Percentiles rank a stretch among this genome's conserved stretches.
These are phyloP conservation scores for Exophiala sideris DNA, from an alignment of 2,329 filamentous ascomycete genomes.

Conservation along the genomic window DNA sequence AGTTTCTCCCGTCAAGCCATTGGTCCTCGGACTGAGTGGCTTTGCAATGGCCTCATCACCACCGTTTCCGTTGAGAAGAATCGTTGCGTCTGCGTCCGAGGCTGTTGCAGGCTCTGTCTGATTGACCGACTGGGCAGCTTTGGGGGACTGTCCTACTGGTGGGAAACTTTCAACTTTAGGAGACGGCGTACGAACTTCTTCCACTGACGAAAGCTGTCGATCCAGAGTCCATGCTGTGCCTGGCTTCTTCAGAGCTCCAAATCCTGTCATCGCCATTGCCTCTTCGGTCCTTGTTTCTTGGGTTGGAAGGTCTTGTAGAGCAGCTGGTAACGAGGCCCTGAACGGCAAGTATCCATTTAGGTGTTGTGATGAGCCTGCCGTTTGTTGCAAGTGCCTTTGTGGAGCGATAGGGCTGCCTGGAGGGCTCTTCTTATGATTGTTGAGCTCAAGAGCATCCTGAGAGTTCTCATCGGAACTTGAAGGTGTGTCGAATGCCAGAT, in stretches of 20 bases:
- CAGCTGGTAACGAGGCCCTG: not conserved
- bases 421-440: slow-evolving; percentile 1
- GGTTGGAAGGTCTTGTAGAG: not conserved
- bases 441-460: slow-evolving; percentile 20
- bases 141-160: not conserved
- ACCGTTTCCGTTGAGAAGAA: slow-evolving; percentile 29
- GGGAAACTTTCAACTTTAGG: slow-evolving; percentile 23
- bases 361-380: not conserved
- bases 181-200: slow-evolving; percentile 33
- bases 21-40: slow-evolving; percentile 38
- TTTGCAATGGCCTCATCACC: slow-evolving; percentile 34
- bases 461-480: slow-evolving; percentile 31
- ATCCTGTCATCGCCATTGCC: slow-evolving; percentile 1
- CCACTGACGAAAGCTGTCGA: slow-evolving; percentile 28
- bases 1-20: slow-evolving; percentile 28
- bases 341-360: slow-evolving; percentile 12
- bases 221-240: slow-evolving; percentile 15
- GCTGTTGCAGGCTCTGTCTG: not conserved
- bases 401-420: slow-evolving; percentile 9
- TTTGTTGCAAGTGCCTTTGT: not conserved
- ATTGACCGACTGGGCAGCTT: not conserved
- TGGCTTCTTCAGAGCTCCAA: slow-evolving; percentile 4
- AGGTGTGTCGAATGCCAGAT: slow-evolving; percentile 33
- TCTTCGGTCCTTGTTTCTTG: not conserved
- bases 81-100: not conserved